Percentiles rank a stretch among this genome's conserved stretches.
Evolutionary conservation across 2,329 filamentous ascomycete genomes (phyloP).

Genomic region (Geosmithia putterillii): DNA sequence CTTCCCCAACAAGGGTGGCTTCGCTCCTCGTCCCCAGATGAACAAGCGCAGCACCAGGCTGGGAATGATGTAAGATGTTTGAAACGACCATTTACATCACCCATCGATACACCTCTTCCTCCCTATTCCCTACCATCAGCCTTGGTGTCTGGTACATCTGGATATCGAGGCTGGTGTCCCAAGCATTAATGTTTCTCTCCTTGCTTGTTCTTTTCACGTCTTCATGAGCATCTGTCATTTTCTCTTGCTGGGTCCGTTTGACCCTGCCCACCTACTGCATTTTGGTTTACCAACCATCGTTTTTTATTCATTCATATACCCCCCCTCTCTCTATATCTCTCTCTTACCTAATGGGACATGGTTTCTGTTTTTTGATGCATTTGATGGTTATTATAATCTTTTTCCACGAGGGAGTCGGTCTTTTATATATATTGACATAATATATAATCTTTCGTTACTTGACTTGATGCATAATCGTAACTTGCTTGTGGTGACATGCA

Average conservation of each 20-base stretch:
- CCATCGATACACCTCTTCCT: neutral
- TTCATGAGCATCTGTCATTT: neutral
- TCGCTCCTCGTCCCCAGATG: constrained; percentile 31
- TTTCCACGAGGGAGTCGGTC: neutral
- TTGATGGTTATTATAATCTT: neutral
- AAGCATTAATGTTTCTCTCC: neutral
- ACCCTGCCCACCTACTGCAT: neutral
- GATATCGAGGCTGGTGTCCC: neutral
- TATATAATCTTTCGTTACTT: no score
- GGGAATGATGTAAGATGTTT: constrained; percentile 37
- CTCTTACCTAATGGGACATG: no score
- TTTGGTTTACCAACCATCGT: neutral
- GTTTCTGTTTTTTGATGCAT: neutral
- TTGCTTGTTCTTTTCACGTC: neutral
- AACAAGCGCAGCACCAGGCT: constrained; percentile 51
- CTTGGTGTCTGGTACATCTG: no score
- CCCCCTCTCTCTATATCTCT: neutral
- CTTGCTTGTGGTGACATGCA: no score
- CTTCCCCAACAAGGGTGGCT: neutral
- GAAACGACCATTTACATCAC: neutral
- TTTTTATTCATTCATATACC: neutral
- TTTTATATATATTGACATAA: neutral
- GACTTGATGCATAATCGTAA: no score
- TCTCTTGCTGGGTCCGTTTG: no score
- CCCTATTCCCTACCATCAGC: neutral